phyloP scores from a whole-genome alignment of 441 rosid genomes.

The Pelargonium cotyledonis region DNA sequence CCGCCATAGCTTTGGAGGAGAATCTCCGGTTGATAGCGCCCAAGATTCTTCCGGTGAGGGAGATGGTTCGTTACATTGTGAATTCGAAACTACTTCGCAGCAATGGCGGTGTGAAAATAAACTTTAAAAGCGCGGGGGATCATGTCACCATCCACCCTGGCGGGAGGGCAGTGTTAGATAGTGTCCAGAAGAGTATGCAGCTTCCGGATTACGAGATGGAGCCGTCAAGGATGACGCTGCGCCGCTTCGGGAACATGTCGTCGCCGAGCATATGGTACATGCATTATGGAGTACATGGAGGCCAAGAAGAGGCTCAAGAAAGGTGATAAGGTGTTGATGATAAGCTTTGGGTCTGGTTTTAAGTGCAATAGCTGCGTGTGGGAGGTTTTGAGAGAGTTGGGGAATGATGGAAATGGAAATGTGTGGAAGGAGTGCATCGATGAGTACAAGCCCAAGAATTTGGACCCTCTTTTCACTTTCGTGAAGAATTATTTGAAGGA shows the following conservation, averaged over 20 bases:
- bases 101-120: conserved; percentile 21
- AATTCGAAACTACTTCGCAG: not conserved
- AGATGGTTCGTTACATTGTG: conserved; percentile 41
- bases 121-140: conserved; percentile 48
- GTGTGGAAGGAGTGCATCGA: conserved; percentile 74
- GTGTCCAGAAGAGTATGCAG: conserved; percentile 54
- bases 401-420: conserved; percentile 27
- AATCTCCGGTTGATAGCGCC: conserved; percentile 60
- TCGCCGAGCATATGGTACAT: conserved; percentile 95
- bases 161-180: conserved; percentile 93
- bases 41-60: conserved; percentile 62
- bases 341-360: conserved; percentile 93
- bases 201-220: conserved; percentile 59
- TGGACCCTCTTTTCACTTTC: conserved; percentile 58
- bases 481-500: conserved; percentile 43
- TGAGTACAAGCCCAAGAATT: conserved; percentile 52
- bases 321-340: conserved; percentile 78
- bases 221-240: conserved; percentile 86
- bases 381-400: conserved; percentile 79
- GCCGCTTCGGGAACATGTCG: conserved; percentile 86
- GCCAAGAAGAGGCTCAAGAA: conserved; percentile 75
- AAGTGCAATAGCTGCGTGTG: conserved; percentile 95
- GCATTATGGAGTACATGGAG: conserved; percentile 74
- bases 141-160: conserved; percentile 51
- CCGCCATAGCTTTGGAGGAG: conserved; percentile 64